Percentiles rank a stretch among this genome's conserved stretches.
Conservation (phyloP, 2,329 filamentous ascomycete genomes). For the Scedosporium apiospermum region DNA sequence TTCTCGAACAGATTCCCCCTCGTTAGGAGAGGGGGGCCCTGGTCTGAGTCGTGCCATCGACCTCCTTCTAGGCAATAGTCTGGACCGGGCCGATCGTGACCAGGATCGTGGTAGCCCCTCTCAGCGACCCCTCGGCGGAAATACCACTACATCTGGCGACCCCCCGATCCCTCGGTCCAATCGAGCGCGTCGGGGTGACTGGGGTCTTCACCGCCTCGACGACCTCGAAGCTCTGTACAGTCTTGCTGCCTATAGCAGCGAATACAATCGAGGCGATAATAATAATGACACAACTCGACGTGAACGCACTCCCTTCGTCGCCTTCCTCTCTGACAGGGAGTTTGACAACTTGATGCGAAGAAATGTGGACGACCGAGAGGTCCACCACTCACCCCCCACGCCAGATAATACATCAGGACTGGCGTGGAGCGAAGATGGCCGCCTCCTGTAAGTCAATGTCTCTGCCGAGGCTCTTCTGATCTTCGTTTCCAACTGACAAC, state of each 20-base stretch:
- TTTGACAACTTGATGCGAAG: slow-evolving; percentile 10
- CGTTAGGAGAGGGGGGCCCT: slow-evolving; percentile 12
- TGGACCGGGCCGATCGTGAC: slow-evolving; percentile 24
- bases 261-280: neutral
- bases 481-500: neutral
- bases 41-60: slow-evolving; percentile 27
- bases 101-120: slow-evolving; percentile 23
- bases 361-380: slow-evolving; percentile 25
- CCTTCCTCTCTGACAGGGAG: slow-evolving; percentile 5
- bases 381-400: slow-evolving; percentile 32
- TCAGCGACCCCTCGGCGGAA: slow-evolving; percentile 15
- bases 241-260: slow-evolving; percentile 19
- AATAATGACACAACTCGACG: slow-evolving; percentile 5
- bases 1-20: neutral
- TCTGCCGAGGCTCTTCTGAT: neutral
- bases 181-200: neutral
- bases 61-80: slow-evolving; percentile 27
- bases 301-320: slow-evolving; percentile 11
- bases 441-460: slow-evolving; percentile 40
- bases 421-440: slow-evolving; percentile 53
- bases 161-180: slow-evolving; percentile 3
- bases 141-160: neutral
- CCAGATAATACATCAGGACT: slow-evolving; percentile 52
- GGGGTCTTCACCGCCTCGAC: slow-evolving; percentile 19
- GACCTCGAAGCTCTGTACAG: slow-evolving; percentile 34